Conservation (phyloP, 805 yeast genomes). For the Saccharomycopsis javanensis region DNA sequence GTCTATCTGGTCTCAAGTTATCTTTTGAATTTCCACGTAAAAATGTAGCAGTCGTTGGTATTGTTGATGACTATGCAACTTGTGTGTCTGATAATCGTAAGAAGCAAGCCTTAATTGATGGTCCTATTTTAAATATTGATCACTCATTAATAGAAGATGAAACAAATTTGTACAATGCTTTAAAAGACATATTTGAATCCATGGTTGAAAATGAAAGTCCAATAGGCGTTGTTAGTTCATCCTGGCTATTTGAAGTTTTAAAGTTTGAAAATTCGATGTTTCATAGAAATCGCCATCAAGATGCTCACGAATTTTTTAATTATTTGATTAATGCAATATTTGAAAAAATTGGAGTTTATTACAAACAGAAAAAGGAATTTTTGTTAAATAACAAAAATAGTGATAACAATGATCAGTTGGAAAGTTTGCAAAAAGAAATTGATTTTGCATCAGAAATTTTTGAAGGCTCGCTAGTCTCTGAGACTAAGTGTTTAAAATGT, state of each 20-base stretch:
- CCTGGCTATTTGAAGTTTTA: constrained; percentile 58
- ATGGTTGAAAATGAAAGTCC: constrained; percentile 61
- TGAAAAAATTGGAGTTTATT: constrained; percentile 31
- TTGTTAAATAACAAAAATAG: constrained; percentile 13
- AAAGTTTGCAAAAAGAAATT: constrained; percentile 3
- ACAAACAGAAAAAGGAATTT: constrained; percentile 11
- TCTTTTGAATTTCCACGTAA: constrained; percentile 34
- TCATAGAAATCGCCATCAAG: constrained; percentile 91
- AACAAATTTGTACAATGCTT: constrained; percentile 47
- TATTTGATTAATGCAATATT: constrained; percentile 67
- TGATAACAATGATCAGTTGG: constrained; percentile 3
- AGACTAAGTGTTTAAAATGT: constrained; percentile 83
- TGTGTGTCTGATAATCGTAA: constrained; percentile 65
- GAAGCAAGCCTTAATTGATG: constrained; percentile 63
- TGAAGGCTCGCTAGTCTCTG: constrained; percentile 78
- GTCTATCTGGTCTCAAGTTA: constrained; percentile 23
- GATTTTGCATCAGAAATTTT: constrained; percentile 63
- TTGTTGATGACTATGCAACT: constrained; percentile 31
- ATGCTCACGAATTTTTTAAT: constrained; percentile 94
- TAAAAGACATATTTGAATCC: constrained; percentile 79
- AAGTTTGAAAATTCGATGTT: constrained; percentile 79
- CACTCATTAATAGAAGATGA: constrained; percentile 42
- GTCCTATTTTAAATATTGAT: constrained; percentile 81
- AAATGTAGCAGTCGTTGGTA: constrained; percentile 37
- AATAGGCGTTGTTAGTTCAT: constrained; percentile 81